These are phyloP conservation scores for Trifolium pratense DNA, from an alignment of 306 rosid genomes.

Conservation along the genomic window DNA sequence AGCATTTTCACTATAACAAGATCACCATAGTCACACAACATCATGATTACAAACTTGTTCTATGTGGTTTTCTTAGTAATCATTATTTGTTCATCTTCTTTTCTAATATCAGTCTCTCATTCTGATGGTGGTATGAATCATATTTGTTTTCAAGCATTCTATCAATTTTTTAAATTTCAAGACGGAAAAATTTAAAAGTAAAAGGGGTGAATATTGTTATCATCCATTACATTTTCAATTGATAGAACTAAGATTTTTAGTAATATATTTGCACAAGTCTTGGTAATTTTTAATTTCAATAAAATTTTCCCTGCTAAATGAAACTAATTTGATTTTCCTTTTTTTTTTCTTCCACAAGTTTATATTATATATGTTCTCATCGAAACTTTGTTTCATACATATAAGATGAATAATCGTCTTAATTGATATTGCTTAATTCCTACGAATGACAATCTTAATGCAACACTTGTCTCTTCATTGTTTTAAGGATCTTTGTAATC, in stretches of 20 bases:
- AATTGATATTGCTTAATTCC: neutral
- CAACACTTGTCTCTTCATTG: neutral
- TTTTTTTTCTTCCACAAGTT: neutral
- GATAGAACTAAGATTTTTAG: neutral
- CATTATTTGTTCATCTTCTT: conserved; percentile 38
- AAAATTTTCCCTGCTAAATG: neutral
- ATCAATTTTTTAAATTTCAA: neutral
- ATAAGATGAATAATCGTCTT: neutral
- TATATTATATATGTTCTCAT: neutral
- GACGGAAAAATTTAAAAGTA: neutral
- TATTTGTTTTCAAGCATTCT: neutral
- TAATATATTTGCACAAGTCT: neutral
- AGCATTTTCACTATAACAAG: neutral
- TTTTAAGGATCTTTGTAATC: conserved; percentile 7
- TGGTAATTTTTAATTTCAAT: neutral
- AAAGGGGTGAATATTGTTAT: neutral
- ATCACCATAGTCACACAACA: neutral
- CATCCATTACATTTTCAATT: conserved; percentile 3
- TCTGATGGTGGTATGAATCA: conserved; percentile 57
- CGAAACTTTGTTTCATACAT: neutral
- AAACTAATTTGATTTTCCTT: neutral
- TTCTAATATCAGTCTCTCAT: conserved; percentile 43
- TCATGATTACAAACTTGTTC: conserved; percentile 28
- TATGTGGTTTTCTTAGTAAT: conserved; percentile 35
- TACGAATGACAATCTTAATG: conserved; percentile 12